phyloP scores from a whole-genome alignment of 2,329 filamentous ascomycete species.

The Paramyrothecium roridum region DNA sequence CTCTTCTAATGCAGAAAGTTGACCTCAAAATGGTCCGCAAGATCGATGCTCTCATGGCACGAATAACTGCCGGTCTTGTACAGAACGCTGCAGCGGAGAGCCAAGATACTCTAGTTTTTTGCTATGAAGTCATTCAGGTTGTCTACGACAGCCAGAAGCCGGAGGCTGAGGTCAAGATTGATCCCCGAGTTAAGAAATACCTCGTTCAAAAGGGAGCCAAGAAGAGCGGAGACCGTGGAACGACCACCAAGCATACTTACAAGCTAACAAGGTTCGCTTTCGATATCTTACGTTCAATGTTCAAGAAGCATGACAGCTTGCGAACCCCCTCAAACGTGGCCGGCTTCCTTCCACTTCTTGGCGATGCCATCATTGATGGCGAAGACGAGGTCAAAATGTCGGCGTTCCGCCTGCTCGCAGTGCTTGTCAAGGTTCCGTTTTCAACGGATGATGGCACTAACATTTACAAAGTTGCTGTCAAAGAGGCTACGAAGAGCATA shows the following conservation, averaged over 20 bases:
- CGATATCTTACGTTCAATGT: slow-evolving; percentile 79
- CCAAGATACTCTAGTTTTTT: slow-evolving; percentile 85
- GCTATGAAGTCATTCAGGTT: slow-evolving; percentile 89
- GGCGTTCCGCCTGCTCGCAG: slow-evolving; percentile 78
- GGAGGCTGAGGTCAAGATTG: slow-evolving; percentile 49
- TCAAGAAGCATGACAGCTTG: slow-evolving; percentile 81
- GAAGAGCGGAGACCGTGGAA: slow-evolving; percentile 67
- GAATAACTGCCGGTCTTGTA: slow-evolving; percentile 78
- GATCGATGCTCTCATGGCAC: slow-evolving; percentile 81
- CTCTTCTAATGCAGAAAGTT: slow-evolving; percentile 78
- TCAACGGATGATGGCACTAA: slow-evolving; percentile 63
- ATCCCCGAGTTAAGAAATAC: slow-evolving; percentile 67
- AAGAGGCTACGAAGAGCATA: slow-evolving; percentile 80
- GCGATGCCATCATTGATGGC: slow-evolving; percentile 77
- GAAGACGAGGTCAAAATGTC: slow-evolving; percentile 94
- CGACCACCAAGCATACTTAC: slow-evolving; percentile 75
- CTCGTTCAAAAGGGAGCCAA: slow-evolving; percentile 77
- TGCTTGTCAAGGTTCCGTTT: slow-evolving; percentile 82
- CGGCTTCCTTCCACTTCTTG: slow-evolving; percentile 85
- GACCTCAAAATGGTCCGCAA: slow-evolving; percentile 81
- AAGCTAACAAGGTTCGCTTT: slow-evolving; percentile 87
- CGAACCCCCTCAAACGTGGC: slow-evolving; percentile 75
- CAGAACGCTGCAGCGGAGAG: slow-evolving; percentile 77
- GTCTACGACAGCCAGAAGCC: slow-evolving; percentile 66
- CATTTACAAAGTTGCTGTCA: slow-evolving; percentile 73